These are phyloP conservation scores for Juncus inflexus DNA, from an alignment of 176 grass and related monocot genomes.

Conservation along the genomic window DNA sequence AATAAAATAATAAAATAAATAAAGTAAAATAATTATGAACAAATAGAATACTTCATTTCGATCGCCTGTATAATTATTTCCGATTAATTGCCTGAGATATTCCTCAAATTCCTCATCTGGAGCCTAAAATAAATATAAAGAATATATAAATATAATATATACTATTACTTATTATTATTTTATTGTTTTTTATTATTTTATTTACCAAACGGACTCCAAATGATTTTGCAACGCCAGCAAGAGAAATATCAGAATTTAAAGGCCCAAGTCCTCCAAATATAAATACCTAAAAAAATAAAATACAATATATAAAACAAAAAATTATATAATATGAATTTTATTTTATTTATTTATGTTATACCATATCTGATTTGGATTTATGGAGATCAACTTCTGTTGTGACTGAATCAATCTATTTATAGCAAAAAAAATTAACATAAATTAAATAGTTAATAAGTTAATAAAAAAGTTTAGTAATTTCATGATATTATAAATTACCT, in stretches of 20 bases:
- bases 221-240: constrained; percentile 89
- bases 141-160: constrained; percentile 4
- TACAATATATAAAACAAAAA: constrained; percentile 14
- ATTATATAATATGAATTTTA: not conserved
- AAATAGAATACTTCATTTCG: constrained; percentile 67
- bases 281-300: constrained; percentile 62
- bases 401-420: constrained; percentile 77
- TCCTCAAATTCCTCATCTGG: constrained; percentile 99
- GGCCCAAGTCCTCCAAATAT: constrained; percentile 90
- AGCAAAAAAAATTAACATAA: constrained; percentile 18
- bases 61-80: constrained; percentile 69
- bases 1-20: constrained; percentile 22
- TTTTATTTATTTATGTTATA: constrained; percentile 9
- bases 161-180: not conserved
- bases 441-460: constrained; percentile 24
- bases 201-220: constrained; percentile 97
- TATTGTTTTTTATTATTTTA: not conserved
- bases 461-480: constrained; percentile 12
- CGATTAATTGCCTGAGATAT: constrained; percentile 82
- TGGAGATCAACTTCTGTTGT: constrained; percentile 75
- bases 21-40: constrained; percentile 13
- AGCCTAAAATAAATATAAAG: constrained; percentile 52
- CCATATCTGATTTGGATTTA: constrained; percentile 75
- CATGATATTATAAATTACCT: constrained; percentile 44
- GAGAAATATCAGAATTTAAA: constrained; percentile 84